Evolutionary conservation across 2,329 filamentous ascomycete species (phyloP).

Genomic region (Fusarium sp.): DNA sequence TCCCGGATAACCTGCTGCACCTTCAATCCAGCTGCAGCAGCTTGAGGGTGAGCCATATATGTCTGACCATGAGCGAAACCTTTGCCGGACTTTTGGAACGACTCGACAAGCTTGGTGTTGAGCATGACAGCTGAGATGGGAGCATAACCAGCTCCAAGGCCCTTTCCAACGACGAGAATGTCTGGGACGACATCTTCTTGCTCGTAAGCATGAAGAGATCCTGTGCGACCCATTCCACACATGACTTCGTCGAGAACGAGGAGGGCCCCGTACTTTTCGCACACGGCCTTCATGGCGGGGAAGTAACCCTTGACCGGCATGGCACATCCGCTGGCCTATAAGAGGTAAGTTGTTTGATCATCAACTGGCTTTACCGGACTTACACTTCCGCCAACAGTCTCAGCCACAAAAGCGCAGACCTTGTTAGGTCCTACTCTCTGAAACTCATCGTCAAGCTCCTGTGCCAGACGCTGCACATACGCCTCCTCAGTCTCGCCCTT

Average conservation of each 20-base stretch:
- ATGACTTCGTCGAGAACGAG: slow-evolving; percentile 74
- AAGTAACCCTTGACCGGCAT: slow-evolving; percentile 60
- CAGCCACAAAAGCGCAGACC: slow-evolving; percentile 62
- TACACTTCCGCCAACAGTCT: slow-evolving; percentile 54
- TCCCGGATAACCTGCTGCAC: slow-evolving; percentile 33
- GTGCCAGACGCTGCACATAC: slow-evolving; percentile 54
- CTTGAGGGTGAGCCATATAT: slow-evolving; percentile 33
- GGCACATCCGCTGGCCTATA: slow-evolving; percentile 35
- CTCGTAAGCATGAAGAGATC: slow-evolving; percentile 73
- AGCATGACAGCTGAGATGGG: slow-evolving; percentile 32
- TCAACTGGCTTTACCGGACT: not conserved
- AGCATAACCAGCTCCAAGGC: slow-evolving; percentile 58
- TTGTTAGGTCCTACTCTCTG: slow-evolving; percentile 57
- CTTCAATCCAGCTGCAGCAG: slow-evolving; percentile 20
- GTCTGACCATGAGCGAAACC: slow-evolving; percentile 31
- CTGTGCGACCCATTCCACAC: slow-evolving; percentile 73
- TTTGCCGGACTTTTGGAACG: slow-evolving; percentile 25
- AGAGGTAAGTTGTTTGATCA: not conserved
- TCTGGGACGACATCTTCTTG: slow-evolving; percentile 70
- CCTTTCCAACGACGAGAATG: slow-evolving; percentile 75
- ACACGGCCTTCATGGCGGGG: slow-evolving; percentile 63
- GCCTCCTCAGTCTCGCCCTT: slow-evolving; percentile 51
- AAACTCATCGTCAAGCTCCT: slow-evolving; percentile 62
- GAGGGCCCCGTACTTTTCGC: slow-evolving; percentile 65
- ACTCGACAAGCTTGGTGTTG: slow-evolving; percentile 26